Evolutionary conservation across 768 basidiomycete species (phyloP).

Genomic region (Mycena belliarum): DNA sequence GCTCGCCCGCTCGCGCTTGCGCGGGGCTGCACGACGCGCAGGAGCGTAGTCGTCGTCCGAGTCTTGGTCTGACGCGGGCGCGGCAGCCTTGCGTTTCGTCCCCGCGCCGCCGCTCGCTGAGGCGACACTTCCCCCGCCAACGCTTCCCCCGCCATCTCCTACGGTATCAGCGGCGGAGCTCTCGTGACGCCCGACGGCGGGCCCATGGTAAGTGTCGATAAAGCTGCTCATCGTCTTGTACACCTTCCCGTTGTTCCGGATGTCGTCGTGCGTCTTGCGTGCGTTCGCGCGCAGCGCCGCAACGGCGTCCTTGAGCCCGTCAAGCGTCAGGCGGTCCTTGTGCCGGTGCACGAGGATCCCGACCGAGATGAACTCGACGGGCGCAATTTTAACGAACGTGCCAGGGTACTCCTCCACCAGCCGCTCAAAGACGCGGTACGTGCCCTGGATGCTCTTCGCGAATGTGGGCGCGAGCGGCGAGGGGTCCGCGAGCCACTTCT

Average conservation of each 20-base stretch:
- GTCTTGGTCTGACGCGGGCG: conserved; percentile 22
- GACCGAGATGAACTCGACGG: conserved; percentile 67
- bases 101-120: neutral
- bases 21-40: neutral
- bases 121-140: neutral
- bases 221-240: conserved; percentile 56
- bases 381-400: conserved; percentile 58
- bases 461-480: conserved; percentile 33
- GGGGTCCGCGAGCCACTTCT: conserved; percentile 51
- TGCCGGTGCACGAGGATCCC: conserved; percentile 54
- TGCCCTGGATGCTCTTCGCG: conserved; percentile 34
- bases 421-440: conserved; percentile 48
- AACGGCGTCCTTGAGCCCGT: conserved; percentile 47
- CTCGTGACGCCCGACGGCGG: neutral
- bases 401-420: conserved; percentile 33
- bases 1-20: conserved; percentile 14
- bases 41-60: conserved; percentile 21
- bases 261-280: conserved; percentile 58
- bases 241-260: conserved; percentile 64
- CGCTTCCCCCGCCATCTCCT: neutral
- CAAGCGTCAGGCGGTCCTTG: conserved; percentile 38
- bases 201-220: conserved; percentile 30
- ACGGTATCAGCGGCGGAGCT: conserved; percentile 24
- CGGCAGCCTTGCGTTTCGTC: conserved; percentile 22
- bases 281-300: conserved; percentile 55